Percentiles rank a stretch among this genome's conserved stretches.
phyloP scores from a whole-genome alignment of 2,329 filamentous ascomycete species.

The Colletotrichum tropicicola region DNA sequence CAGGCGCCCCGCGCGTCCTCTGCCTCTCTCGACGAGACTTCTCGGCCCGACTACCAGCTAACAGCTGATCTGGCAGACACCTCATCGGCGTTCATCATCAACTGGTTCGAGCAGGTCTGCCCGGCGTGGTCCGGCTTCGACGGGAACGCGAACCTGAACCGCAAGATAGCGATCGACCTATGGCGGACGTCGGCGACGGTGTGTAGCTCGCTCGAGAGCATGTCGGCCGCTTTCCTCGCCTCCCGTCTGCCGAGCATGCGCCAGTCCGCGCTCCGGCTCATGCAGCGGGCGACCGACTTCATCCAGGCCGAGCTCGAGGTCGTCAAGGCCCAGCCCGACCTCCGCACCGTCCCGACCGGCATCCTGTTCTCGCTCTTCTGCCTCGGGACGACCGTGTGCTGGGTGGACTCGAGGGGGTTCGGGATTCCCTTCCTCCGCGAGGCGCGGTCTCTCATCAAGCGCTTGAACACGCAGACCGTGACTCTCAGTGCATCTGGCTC shows the following conservation, averaged over 20 bases:
- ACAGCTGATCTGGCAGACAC: slow-evolving; percentile 36
- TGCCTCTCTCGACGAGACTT: not conserved
- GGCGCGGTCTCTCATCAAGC: slow-evolving; percentile 36
- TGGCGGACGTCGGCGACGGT: slow-evolving; percentile 48
- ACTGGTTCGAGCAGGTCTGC: slow-evolving; percentile 52
- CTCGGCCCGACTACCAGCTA: slow-evolving; percentile 19
- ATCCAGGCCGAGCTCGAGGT: slow-evolving; percentile 45
- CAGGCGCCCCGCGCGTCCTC: not conserved
- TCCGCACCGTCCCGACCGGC: slow-evolving; percentile 40
- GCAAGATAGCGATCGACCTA: slow-evolving; percentile 45
- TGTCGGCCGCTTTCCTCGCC: slow-evolving; percentile 49
- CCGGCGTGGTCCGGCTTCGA: slow-evolving; percentile 51
- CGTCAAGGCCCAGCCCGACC: slow-evolving; percentile 32
- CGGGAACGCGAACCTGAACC: slow-evolving; percentile 48
- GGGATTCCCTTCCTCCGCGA: slow-evolving; percentile 44
- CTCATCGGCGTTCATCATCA: slow-evolving; percentile 43
- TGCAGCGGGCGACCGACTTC: slow-evolving; percentile 43
- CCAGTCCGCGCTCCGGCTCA: slow-evolving; percentile 42
- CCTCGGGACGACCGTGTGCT: slow-evolving; percentile 49
- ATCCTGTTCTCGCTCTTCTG: slow-evolving; percentile 49
- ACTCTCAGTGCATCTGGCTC: slow-evolving; percentile 32
- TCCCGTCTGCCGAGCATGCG: slow-evolving; percentile 45
- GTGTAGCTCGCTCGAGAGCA: slow-evolving; percentile 49
- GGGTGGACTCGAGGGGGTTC: slow-evolving; percentile 45
- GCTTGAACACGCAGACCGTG: slow-evolving; percentile 34